phyloP scores from a whole-genome alignment of 2,329 filamentous ascomycete species.

The Fusarium illudens region DNA sequence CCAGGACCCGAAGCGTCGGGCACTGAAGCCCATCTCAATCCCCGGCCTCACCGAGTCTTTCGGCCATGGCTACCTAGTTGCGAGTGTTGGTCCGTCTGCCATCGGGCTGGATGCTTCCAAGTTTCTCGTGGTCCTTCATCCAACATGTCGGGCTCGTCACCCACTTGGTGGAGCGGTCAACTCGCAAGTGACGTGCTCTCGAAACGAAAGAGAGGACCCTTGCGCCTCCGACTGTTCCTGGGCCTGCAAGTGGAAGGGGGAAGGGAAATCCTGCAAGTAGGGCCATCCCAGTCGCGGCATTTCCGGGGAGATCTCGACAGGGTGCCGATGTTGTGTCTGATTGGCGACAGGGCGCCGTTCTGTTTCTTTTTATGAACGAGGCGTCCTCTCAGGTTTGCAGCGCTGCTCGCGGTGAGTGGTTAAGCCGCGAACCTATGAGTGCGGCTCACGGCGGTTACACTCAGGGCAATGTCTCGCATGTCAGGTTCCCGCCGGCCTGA shows the following conservation, averaged over 20 bases:
- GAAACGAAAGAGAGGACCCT: slow-evolving; percentile 19
- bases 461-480: not conserved
- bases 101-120: not conserved
- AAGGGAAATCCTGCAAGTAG: slow-evolving; percentile 4
- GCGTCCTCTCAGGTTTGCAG: not conserved
- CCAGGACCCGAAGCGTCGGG: not conserved
- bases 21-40: slow-evolving; percentile 19
- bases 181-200: slow-evolving; percentile 18
- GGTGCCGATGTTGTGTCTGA: slow-evolving; percentile 16
- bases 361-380: slow-evolving; percentile 12
- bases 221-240: slow-evolving; percentile 1
- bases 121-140: not conserved
- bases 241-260: not conserved
- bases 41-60: slow-evolving; percentile 28
- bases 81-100: not conserved
- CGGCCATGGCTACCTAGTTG: slow-evolving; percentile 5
- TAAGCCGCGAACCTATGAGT: not conserved
- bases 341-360: slow-evolving; percentile 22
- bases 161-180: slow-evolving; percentile 3
- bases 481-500: not conserved
- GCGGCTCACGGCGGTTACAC: not conserved
- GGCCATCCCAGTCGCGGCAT: slow-evolving; percentile 40
- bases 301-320: slow-evolving; percentile 34
- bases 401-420: slow-evolving; percentile 7
- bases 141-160: not conserved